Conservation (phyloP, 129 eudicot genomes). For the Pulicaria dysenterica region DNA sequence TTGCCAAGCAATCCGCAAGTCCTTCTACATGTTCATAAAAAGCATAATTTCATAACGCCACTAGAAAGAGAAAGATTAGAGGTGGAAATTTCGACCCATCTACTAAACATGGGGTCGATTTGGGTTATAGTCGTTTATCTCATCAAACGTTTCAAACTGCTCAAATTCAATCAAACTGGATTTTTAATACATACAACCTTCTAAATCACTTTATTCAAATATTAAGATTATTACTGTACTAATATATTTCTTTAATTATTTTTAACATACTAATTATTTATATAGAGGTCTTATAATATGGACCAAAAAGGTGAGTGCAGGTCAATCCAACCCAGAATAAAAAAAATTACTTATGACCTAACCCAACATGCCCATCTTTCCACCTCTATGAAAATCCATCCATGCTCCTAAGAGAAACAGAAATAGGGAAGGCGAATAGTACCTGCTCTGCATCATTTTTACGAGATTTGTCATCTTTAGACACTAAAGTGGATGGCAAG, state of each 20-base stretch:
- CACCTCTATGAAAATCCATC: not conserved
- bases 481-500: conserved; percentile 61
- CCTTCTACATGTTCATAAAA: conserved; percentile 48
- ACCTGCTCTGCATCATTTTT: conserved; percentile 66
- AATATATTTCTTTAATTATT: too few species aligned
- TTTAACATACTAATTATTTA: too few species aligned
- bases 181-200: too few species aligned
- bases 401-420: conserved; percentile 9
- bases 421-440: not conserved
- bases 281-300: too few species aligned
- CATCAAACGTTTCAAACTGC: not conserved
- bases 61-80: not conserved
- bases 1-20: conserved; percentile 99
- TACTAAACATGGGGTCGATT: not conserved
- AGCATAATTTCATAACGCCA: conserved; percentile 11
- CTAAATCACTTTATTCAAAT: too few species aligned
- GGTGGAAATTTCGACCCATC: not conserved
- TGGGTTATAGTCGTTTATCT: not conserved
- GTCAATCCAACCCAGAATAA: too few species aligned
- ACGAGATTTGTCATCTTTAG: conserved; percentile 79
- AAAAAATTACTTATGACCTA: too few species aligned
- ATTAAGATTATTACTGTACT: too few species aligned
- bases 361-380: not conserved
- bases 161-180: too few species aligned
- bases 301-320: too few species aligned